A percentile compares a stretch with the other conserved stretches of the same genome.
Conservation (phyloP, 1,139 yeast species). For the Suhomyces choctaworum region DNA sequence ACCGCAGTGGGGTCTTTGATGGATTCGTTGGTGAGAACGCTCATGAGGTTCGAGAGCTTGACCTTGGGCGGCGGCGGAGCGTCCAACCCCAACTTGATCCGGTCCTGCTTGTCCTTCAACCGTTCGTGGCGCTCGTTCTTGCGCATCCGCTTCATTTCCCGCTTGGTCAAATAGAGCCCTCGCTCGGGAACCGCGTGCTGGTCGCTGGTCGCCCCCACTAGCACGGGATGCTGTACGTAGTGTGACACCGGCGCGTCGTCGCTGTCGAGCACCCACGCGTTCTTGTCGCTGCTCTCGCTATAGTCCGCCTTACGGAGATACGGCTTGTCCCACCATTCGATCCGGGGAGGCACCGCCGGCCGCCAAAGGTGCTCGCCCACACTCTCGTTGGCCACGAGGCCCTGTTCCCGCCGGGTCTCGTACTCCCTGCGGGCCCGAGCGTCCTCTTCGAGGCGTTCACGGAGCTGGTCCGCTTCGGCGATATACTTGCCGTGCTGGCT, state of each 20-base stretch:
- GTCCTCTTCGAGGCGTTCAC: conserved; percentile 41
- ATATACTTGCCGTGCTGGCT: conserved; percentile 64
- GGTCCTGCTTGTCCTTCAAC: conserved; percentile 72
- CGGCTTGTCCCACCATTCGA: conserved; percentile 86
- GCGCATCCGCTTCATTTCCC: conserved; percentile 73
- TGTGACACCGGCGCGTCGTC: conserved; percentile 54
- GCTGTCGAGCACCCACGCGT: conserved; percentile 28
- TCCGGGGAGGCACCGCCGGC: conserved; percentile 51
- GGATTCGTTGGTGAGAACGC: conserved; percentile 83
- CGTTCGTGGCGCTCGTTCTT: conserved; percentile 65
- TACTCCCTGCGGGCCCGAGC: conserved; percentile 26
- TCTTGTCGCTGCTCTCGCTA: conserved; percentile 20
- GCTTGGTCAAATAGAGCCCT: conserved; percentile 67
- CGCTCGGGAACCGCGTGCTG: conserved; percentile 41
- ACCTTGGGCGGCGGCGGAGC: conserved; percentile 92
- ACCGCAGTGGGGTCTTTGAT: conserved; percentile 86
- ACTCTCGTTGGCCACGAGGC: conserved; percentile 48
- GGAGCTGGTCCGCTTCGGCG: conserved; percentile 51
- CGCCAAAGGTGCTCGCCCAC: conserved; percentile 55
- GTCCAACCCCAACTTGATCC: conserved; percentile 76
- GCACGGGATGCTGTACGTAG: conserved; percentile 81
- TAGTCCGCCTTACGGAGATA: conserved; percentile 36
- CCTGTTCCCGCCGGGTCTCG: conserved; percentile 33
- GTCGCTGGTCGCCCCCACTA: conserved; percentile 60
- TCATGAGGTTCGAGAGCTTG: conserved; percentile 78